Evolutionary conservation across 106 monocot species (phyloP), one percentile per base, ranked within the genome.

Genomic region (Acorus gramineus): DNA sequence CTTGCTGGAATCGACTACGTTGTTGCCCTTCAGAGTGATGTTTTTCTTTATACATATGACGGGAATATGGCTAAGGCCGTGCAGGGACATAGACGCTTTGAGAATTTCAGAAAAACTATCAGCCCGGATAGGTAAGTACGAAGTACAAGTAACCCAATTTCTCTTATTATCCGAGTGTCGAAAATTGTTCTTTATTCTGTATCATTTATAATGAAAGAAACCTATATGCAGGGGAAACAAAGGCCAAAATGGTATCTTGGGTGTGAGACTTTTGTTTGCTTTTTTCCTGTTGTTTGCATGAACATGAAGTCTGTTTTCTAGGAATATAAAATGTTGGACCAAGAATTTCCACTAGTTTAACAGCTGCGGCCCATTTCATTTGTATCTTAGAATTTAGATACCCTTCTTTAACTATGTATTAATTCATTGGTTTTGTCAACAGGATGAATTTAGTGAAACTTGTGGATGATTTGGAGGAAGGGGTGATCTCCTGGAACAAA

Each of bases 61-160:
- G 95, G 95, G 12, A 96, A 96, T 72, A 96, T 96, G 95, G 95
- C 90, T n/a, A 96, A 90, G 69, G 90, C 95, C 65, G 95, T 96
- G 50, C 81, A 87, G 60, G 95, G 95, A n/a, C 95, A 96, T 72
- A 84, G 90, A 47, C 80, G 95, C 14, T 96, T 90, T 70, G 82
- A 90, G 62, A 70, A 76, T 54, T 96, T 96, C 78, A 90, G 79
- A 59, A 90, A 90, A 72, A 96, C 95, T 14, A 85, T 96, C 62
- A 87, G 69, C 71, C 95, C 90, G 3, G 87, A 96, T 56, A 90
- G 87, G 95, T 90, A 79, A 50, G 42, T 10, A 8, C 56, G 28
- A 11, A n/a, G 61, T 7, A 53, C 42, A 28, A 8, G 8, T 13
- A 52, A 12, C 3, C 11, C 5, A 2, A 4, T 47, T 8, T 63